Conservation (phyloP, 2,329 filamentous ascomycete species). For the Ceratocystis destructans region DNA sequence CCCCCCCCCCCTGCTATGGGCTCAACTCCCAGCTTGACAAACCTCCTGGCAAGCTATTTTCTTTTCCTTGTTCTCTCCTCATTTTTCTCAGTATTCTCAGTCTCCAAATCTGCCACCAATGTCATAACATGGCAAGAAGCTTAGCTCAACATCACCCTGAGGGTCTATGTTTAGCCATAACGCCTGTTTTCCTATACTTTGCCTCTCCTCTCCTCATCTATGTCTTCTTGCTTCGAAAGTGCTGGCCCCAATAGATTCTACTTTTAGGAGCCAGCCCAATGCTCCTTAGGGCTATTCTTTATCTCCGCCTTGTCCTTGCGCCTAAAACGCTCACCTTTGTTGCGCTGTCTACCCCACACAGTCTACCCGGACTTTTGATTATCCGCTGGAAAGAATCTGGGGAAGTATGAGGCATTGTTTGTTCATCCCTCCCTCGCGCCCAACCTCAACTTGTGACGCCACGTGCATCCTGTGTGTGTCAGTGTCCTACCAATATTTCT, state of each 20-base stretch:
- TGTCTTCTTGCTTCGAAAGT: background rate
- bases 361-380: background rate
- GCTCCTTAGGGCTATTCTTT: background rate
- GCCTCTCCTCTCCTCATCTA: background rate
- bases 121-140: background rate
- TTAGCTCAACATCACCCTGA: background rate
- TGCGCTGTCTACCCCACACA: background rate
- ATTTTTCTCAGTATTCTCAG: background rate
- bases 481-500: background rate
- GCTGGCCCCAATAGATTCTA: no score
- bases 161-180: background rate
- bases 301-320: background rate
- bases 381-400: background rate
- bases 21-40: background rate
- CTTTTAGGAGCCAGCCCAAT: no score
- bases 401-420: background rate
- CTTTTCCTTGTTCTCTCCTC: background rate
- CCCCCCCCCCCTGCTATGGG: background rate
- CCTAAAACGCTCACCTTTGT: background rate
- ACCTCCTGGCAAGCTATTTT: background rate
- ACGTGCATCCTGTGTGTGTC: background rate
- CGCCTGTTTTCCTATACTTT: background rate
- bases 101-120: conserved; percentile 7
- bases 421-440: conserved; percentile 3
- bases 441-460: background rate